These are phyloP conservation scores for Lentinula raphanica DNA, from an alignment of 768 basidiomycete genomes.

Conservation along the genomic window DNA sequence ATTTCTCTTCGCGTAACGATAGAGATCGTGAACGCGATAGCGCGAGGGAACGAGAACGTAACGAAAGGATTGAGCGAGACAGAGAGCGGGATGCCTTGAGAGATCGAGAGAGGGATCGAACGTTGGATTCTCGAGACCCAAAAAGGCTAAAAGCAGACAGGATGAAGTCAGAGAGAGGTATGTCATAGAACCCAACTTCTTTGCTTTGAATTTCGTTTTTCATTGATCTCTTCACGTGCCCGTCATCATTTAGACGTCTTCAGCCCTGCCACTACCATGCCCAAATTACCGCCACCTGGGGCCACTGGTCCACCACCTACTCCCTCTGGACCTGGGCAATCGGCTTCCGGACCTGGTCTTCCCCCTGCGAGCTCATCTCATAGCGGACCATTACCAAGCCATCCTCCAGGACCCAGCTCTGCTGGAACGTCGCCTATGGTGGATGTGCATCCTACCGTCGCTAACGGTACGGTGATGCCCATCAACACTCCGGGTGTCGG, in stretches of 20 bases:
- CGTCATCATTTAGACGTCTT: not conserved
- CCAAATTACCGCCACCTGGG: constrained; percentile 33
- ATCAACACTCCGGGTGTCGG: constrained; percentile 17
- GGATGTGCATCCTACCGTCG: constrained; percentile 12
- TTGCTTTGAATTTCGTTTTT: not conserved
- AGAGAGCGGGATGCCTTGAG: constrained; percentile 26
- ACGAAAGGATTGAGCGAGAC: constrained; percentile 12
- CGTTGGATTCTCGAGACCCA: constrained; percentile 29
- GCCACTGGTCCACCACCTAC: constrained; percentile 17
- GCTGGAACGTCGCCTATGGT: constrained; percentile 20
- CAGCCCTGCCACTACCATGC: constrained; percentile 31
- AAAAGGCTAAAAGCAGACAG: constrained; percentile 45
- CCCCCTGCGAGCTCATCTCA: constrained; percentile 27
- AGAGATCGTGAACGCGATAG: constrained; percentile 8
- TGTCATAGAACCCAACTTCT: not conserved
- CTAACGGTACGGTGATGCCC: constrained; percentile 5
- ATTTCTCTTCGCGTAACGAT: constrained; percentile 10
- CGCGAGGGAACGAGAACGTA: constrained; percentile 7
- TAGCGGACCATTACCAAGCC: constrained; percentile 9
- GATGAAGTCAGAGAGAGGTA: constrained; percentile 31
- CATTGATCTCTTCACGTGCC: not conserved
- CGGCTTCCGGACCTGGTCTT: constrained; percentile 30
- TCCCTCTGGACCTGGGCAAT: constrained; percentile 18
- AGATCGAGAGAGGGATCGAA: constrained; percentile 30
- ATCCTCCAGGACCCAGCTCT: constrained; percentile 22